Evolutionary conservation across 208 protist genomes (phyloP).

Genomic region (Trypanosoma brucei): DNA sequence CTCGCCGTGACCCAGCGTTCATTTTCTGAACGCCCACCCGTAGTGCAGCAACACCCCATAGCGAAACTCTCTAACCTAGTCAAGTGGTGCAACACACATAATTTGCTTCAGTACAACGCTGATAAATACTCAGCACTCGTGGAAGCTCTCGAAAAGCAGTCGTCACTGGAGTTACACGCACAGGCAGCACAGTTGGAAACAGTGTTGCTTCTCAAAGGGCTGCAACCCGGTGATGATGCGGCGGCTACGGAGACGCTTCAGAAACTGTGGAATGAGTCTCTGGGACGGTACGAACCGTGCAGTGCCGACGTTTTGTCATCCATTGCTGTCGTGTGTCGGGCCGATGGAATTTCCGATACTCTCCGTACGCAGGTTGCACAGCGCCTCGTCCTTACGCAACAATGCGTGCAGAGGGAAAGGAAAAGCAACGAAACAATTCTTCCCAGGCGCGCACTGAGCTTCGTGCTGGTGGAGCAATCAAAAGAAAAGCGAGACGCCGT

Average conservation of each 20-base stretch:
- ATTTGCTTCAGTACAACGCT: slow-evolving; percentile 22
- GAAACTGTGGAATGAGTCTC: slow-evolving; percentile 45
- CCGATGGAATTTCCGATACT: slow-evolving; percentile 28
- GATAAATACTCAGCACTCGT: slow-evolving; percentile 23
- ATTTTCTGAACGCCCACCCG: slow-evolving; percentile 21
- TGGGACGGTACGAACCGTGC: slow-evolving; percentile 40
- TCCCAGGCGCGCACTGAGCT: slow-evolving; percentile 67
- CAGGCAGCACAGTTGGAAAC: slow-evolving; percentile 70
- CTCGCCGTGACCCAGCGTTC: slow-evolving; percentile 31
- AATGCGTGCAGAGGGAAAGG: slow-evolving; percentile 14
- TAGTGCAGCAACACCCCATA: slow-evolving; percentile 40
- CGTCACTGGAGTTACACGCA: slow-evolving; percentile 30
- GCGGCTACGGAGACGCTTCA: slow-evolving; percentile 34
- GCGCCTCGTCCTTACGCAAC: slow-evolving; percentile 57
- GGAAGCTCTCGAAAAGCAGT: slow-evolving; percentile 30
- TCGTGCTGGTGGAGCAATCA: slow-evolving; percentile 58
- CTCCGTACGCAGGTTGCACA: slow-evolving; percentile 35
- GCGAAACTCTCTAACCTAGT: slow-evolving; percentile 50
- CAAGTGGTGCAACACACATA: slow-evolving; percentile 43
- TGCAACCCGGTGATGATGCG: slow-evolving; percentile 41
- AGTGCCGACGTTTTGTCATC: slow-evolving; percentile 79
- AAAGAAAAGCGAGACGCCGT: slow-evolving; percentile 48
- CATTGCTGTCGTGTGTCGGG: slow-evolving; percentile 47
- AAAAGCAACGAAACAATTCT: slow-evolving; percentile 23
- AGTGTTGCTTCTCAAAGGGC: slow-evolving; percentile 66